Conservation (phyloP, 148 eudicot genomes). For the Rhododendron ovatum region DNA sequence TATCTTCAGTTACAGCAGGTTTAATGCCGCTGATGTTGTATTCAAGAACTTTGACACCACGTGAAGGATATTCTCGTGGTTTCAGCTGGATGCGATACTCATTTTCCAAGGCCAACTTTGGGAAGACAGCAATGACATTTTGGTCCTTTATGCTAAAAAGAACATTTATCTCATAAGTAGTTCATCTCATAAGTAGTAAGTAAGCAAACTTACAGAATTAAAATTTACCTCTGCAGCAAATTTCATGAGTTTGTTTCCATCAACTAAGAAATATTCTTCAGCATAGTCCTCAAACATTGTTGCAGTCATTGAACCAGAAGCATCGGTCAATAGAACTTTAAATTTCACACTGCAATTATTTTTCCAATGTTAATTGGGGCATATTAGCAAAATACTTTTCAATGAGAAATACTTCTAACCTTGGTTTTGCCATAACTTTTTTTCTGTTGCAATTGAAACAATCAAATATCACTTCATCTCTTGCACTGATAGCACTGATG, state of each 20-base stretch:
- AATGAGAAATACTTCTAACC: no score
- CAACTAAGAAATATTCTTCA: background rate
- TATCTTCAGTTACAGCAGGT: background rate
- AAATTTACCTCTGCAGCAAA: background rate
- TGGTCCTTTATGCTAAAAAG: background rate
- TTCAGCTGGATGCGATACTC: background rate
- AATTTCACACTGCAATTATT: background rate
- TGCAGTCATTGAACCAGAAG: background rate
- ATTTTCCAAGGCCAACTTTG: background rate
- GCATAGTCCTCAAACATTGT: background rate
- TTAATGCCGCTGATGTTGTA: no score
- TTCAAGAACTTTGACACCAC: no score
- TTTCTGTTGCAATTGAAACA: background rate
- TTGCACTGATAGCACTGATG: background rate
- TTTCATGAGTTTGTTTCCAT: background rate
- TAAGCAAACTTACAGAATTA: background rate
- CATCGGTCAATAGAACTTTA: background rate
- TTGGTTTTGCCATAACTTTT: background rate
- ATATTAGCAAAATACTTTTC: background rate
- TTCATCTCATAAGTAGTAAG: no score
- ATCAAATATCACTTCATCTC: background rate
- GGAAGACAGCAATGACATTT: background rate
- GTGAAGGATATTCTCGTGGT: background rate
- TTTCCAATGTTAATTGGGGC: background rate
- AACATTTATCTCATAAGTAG: no score